Base-by-base conservation (phyloP, 495 filamentous ascomycete genomes). In the Neurospora hispaniola region DNA sequence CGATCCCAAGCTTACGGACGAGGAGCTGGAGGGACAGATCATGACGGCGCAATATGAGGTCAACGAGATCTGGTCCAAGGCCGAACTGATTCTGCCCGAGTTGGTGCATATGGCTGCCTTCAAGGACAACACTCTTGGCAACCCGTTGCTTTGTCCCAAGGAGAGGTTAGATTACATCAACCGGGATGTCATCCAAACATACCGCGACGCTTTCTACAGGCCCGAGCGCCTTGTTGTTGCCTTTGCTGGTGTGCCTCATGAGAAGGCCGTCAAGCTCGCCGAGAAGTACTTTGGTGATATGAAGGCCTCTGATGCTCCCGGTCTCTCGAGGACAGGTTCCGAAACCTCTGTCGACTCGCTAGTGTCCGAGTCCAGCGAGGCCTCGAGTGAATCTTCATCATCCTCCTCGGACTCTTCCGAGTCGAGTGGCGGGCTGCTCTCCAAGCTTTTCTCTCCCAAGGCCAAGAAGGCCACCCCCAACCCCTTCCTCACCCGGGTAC, bases 41-140 rank as follows among this genome's bases (percentile, higher is more conserved):
- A 88, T 91, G 77, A 97, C 94, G 23, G 96, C 94, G 4, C 90
- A 93, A 62, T 99, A 98, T 76, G 96, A 99, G 82, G 96, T 99
- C 78, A 88, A 87, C 35, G 96, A 99, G 84, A 99, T 99, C 70
- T 99, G 96, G 96, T 91, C 92, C 46, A 98, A 94, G 84, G 94
- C 96, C 5, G 95, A 98, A 76, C 86, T 99, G 71, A 98, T 99
- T 75, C 82, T 99, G 69, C 96, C 96, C 8, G 96, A 99, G 82
- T 80, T 99, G 79, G 89, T 97, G 68, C 96, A 99, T 79, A 94
- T 92, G 86, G 93, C 95, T 3, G 96, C 94, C 4, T 99, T 93
- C 83, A 94, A 93, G 83, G 90, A 92, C 78, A 98, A 99, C 81
- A 99, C 96, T 0, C 83, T 99, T 5, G 96, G 96, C 7, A 97